Evolutionary conservation across 768 basidiomycete genomes (phyloP).

Genomic region (Mycena kentingensis): DNA sequence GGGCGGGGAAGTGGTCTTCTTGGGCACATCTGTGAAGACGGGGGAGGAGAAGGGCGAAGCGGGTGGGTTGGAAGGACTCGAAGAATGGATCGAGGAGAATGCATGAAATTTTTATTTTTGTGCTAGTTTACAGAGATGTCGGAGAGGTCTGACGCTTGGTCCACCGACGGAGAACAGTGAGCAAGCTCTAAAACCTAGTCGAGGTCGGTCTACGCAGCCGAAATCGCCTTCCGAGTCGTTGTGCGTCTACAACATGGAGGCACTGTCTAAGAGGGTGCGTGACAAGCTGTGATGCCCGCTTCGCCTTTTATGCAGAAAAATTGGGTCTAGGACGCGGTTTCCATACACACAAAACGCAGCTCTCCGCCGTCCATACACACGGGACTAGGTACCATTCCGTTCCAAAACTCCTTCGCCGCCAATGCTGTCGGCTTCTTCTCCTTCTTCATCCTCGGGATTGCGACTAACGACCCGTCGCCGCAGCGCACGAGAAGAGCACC

Average conservation of each 20-base stretch:
- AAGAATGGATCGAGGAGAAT: constrained; percentile 51
- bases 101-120: constrained; percentile 30
- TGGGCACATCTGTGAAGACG: constrained; percentile 55
- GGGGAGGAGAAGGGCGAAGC: constrained; percentile 40
- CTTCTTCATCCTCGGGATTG: constrained; percentile 59
- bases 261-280: constrained; percentile 18
- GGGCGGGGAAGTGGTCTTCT: constrained; percentile 73
- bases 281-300: not conserved
- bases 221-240: constrained; percentile 12
- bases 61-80: constrained; percentile 45
- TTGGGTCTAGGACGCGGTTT: too few species aligned
- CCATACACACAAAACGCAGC: constrained; percentile 10
- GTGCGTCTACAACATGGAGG: not conserved
- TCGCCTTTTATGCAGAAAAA: not conserved
- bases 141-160: constrained; percentile 15
- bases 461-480: constrained; percentile 51
- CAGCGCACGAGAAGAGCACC: constrained; percentile 56
- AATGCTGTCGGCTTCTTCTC: constrained; percentile 55
- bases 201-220: constrained; percentile 11
- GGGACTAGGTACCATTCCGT: constrained; percentile 45
- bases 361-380: constrained; percentile 11
- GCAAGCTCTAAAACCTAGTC: constrained; percentile 21
- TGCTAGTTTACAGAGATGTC: constrained; percentile 10
- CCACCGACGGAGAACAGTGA: constrained; percentile 15
- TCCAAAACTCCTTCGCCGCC: constrained; percentile 75